Conservation (phyloP, 176 grass and related monocot genomes). For the Carex myosuroides region DNA sequence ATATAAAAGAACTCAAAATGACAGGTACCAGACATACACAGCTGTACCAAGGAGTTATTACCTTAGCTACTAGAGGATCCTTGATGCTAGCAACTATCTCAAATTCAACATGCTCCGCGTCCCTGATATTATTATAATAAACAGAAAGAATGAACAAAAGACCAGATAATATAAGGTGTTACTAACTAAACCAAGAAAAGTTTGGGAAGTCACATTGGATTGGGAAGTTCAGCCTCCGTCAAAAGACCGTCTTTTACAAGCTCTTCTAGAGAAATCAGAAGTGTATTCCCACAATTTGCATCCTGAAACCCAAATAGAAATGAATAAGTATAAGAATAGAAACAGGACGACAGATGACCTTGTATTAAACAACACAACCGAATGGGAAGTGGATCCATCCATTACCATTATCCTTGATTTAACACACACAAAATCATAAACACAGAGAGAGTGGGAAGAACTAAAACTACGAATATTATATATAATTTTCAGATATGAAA, state of each 20-base stretch:
- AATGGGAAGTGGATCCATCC: background rate
- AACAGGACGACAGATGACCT: background rate
- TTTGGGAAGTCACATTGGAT: constrained; percentile 41
- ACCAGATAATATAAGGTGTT: background rate
- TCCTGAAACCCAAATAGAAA: constrained; percentile 41
- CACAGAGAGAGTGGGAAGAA: background rate
- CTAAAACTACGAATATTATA: background rate
- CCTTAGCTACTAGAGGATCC: constrained; percentile 83
- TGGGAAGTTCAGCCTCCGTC: constrained; percentile 72
- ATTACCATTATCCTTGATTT: background rate
- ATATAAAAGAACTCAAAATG: background rate
- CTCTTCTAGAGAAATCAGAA: constrained; percentile 88
- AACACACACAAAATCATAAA: background rate
- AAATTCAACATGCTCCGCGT: constrained; percentile 66
- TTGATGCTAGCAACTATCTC: constrained; percentile 64
- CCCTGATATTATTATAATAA: constrained; percentile 35
- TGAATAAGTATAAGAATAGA: background rate
- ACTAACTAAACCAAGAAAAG: constrained; percentile 15
- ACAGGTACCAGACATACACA: background rate
- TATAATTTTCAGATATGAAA: background rate
- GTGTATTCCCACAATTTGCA: constrained; percentile 85
- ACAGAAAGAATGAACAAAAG: constrained; percentile 14
- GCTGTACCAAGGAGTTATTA: constrained; percentile 16
- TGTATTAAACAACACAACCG: background rate
- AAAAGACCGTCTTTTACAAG: constrained; percentile 89